Conservation (phyloP, 202 grass and related monocot species). For the Eragrostis tef region DNA sequence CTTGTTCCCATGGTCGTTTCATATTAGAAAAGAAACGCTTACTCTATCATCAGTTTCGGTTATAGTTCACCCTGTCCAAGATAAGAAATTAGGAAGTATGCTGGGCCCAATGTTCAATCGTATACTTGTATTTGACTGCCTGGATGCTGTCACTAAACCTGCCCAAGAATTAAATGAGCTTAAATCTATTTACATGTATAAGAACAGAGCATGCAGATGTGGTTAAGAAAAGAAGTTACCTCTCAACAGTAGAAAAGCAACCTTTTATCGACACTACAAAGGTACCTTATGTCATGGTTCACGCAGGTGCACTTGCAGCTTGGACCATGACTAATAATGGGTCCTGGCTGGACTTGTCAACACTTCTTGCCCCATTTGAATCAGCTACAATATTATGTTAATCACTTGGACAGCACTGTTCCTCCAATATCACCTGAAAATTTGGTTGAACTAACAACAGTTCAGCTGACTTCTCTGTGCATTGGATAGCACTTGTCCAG, state of each 20-base stretch:
- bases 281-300: slow-evolving; percentile 50
- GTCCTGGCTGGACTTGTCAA: slow-evolving; percentile 48
- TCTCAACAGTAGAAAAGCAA: slow-evolving; percentile 45
- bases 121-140: slow-evolving; percentile 14
- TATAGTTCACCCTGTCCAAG: not conserved
- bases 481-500: slow-evolving; percentile 48
- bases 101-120: not conserved
- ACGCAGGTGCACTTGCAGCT: slow-evolving; percentile 47
- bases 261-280: slow-evolving; percentile 53
- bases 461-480: slow-evolving; percentile 48
- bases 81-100: not conserved
- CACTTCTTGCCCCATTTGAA: slow-evolving; percentile 14
- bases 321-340: slow-evolving; percentile 44
- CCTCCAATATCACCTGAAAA: slow-evolving; percentile 46
- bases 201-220: slow-evolving; percentile 50
- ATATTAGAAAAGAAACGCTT: slow-evolving; percentile 4
- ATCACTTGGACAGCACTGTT: slow-evolving; percentile 35
- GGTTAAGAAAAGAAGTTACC: slow-evolving; percentile 49
- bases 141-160: slow-evolving; percentile 38
- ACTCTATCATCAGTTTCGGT: not conserved
- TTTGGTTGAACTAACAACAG: slow-evolving; percentile 45
- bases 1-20: not conserved
- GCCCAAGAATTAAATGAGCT: slow-evolving; percentile 41
- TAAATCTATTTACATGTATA: slow-evolving; percentile 47
- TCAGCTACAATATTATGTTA: not conserved